These are phyloP conservation scores for Agaricus subrufescens DNA, from an alignment of 768 basidiomycete genomes.

Conservation along the genomic window DNA sequence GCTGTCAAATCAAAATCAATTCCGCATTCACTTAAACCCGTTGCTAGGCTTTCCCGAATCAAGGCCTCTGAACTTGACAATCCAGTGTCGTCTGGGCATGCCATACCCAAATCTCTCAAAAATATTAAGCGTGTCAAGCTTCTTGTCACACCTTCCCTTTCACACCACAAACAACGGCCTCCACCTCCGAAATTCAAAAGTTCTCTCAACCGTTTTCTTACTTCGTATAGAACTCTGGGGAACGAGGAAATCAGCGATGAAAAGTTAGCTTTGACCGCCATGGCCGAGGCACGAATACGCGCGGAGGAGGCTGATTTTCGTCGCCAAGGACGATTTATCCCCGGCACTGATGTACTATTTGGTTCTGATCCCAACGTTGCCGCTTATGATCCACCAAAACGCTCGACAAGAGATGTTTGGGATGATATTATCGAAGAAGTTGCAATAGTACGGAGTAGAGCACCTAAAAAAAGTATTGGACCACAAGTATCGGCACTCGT, in stretches of 20 bases:
- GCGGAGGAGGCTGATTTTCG: slow-evolving; percentile 29
- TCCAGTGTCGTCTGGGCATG: background rate
- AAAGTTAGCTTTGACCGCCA: slow-evolving; percentile 16
- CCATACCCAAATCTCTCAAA: slow-evolving; percentile 17
- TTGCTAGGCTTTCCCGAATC: background rate
- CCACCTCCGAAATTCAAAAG: slow-evolving; percentile 43
- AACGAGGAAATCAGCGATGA: slow-evolving; percentile 42
- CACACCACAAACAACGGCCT: slow-evolving; percentile 68
- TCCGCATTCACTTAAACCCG: background rate
- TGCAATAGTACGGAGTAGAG: slow-evolving; percentile 19
- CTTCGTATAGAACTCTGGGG: slow-evolving; percentile 55
- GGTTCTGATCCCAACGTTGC: slow-evolving; percentile 19
- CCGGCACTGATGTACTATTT: slow-evolving; percentile 29
- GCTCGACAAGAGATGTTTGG: slow-evolving; percentile 48
- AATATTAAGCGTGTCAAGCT: slow-evolving; percentile 61
- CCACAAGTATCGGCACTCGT: slow-evolving; percentile 47
- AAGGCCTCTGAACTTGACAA: slow-evolving; percentile 9
- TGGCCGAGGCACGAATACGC: slow-evolving; percentile 28
- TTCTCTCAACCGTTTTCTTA: slow-evolving; percentile 53
- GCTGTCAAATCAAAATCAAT: background rate
- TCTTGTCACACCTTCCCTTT: slow-evolving; percentile 57
- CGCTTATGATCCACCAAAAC: slow-evolving; percentile 24
- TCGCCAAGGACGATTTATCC: slow-evolving; percentile 33
- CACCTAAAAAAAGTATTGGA: slow-evolving; percentile 26
- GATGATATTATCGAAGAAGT: slow-evolving; percentile 51